Base-by-base conservation (phyloP, 1,284 basidiomycete genomes). In the Microbotryum intermedium region DNA sequence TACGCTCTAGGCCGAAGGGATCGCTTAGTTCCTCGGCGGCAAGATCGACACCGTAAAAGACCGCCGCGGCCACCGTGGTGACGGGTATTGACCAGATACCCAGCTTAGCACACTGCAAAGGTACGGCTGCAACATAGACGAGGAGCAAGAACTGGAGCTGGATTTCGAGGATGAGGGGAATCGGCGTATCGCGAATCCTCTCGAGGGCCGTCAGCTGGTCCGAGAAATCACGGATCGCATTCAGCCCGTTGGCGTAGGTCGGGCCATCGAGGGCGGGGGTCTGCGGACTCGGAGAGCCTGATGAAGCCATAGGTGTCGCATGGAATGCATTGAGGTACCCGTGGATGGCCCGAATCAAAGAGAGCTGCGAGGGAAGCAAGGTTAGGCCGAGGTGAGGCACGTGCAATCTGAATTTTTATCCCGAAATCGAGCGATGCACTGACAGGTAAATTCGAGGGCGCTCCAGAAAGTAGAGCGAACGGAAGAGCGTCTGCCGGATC, bases 141-240 rank as follows among this genome's bases (percentile, higher is more conserved):
- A 69, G 58, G 18, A 70, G 66, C 53, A 70, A 62, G 29, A 66
- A 57, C 52, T 70, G 69, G 11, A 66, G 56, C 43, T 65, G 65
- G 18, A 70, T 61, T n/a, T 64, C 60, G 48, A 71, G 65, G 28
- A 67, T 63, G 47, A 69, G 57, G 4, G 69, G 69, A 25, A 70
- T 70, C 2, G 69, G 69, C 8, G 69, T 71, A 47, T 71, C 70
- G 18, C 69, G 50, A 47, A 71, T 70, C 4, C 70, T 47, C 44
- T 71, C 70, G 39, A 68, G 60, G 11, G 67, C 58, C 4, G 67
- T 67, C 25, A 69, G 46, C 34, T 67, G 60, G 47, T 71, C 70
- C 13, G 67, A 65, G 11, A 60, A 60, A 46, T 68, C 62, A 50
- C 65, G 68, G 23, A 66, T 43, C 10, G 52, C 45, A 9, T 49